Evolutionary conservation across 495 filamentous ascomycete species (phyloP), one percentile per base, ranked within the genome.

Genomic region (Lepidopterella palustris): DNA sequence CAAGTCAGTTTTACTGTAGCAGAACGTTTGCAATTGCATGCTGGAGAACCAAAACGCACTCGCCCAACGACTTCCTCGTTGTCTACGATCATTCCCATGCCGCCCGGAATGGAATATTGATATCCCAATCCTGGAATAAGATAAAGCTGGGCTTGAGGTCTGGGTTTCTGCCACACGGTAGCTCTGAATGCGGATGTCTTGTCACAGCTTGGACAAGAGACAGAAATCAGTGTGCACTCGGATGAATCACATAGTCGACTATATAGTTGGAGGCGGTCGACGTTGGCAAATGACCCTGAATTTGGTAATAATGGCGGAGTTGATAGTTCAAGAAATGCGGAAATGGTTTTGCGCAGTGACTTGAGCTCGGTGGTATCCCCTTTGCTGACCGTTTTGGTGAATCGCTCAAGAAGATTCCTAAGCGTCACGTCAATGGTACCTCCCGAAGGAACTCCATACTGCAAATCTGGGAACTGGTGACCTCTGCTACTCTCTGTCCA

Each of bases 181-280:
- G 42, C 42, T 47, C 42, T 47, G 42, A 47, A 47, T 47, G 42
- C 42, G 13, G 42, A 47, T 47, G 13, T 47, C 42, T 47, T 47
- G 18, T 47, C 42, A 47, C 42, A 47, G 42, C 42, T 47, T 47
- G 42, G 42, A 47, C 42, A 47, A 47, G 42, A 47, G 20, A 47
- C 42, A 47, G 20, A 47, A 47, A 47, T 47, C 13, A 47, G 20
- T 15, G 42, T 47, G 20, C 42, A 47, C 42, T 47, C 42, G 6
- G 42, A 47, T 47, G 42, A 20, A 47, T 47, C 42, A 47, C 42
- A 47, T 18, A 47, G 42, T 47, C 42, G 42, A 47, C 42, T 20
- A 18, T 47, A 47, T 18, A 47, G 20, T 47, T 47, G 42, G 42
- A 47, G 42, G 42, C 42, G 42, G 11, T 18, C 20, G 42, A 47